A percentile compares a stretch with the other conserved stretches of the same genome.
These are phyloP conservation scores for Glycine soja DNA, from an alignment of 306 rosid species.

Conservation along the genomic window DNA sequence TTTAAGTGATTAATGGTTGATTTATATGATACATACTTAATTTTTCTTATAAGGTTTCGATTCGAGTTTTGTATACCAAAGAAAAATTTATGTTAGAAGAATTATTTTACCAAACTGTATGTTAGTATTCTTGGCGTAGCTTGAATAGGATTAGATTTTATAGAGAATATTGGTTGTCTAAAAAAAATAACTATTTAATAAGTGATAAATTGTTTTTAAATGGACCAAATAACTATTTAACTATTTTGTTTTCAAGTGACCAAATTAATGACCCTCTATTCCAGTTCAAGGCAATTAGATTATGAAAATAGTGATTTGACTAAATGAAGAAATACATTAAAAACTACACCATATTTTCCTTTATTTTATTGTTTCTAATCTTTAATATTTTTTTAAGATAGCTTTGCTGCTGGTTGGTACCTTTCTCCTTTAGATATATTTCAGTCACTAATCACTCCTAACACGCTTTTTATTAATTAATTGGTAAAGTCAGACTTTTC, in stretches of 20 bases:
- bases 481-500: background rate
- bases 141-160: background rate
- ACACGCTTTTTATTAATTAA: background rate
- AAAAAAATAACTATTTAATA: background rate
- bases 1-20: background rate
- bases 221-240: too few relatives aligned
- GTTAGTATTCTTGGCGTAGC: too few relatives aligned
- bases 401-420: too few relatives aligned
- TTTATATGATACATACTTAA: background rate
- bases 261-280: background rate
- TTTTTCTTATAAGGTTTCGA: background rate
- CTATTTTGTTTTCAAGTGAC: background rate
- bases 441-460: slow-evolving; percentile 2
- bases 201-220: background rate
- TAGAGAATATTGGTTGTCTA: background rate
- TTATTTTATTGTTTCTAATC: slow-evolving; percentile 22
- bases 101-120: too few relatives aligned
- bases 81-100: background rate
- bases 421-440: background rate
- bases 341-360: background rate
- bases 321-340: background rate
- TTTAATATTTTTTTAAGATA: background rate
- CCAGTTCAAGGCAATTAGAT: background rate
- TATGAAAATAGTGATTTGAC: background rate
- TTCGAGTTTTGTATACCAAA: background rate